These are phyloP conservation scores for Arxiozyma bovina DNA, from an alignment of 1,139 yeast species.

Conservation along the genomic window DNA sequence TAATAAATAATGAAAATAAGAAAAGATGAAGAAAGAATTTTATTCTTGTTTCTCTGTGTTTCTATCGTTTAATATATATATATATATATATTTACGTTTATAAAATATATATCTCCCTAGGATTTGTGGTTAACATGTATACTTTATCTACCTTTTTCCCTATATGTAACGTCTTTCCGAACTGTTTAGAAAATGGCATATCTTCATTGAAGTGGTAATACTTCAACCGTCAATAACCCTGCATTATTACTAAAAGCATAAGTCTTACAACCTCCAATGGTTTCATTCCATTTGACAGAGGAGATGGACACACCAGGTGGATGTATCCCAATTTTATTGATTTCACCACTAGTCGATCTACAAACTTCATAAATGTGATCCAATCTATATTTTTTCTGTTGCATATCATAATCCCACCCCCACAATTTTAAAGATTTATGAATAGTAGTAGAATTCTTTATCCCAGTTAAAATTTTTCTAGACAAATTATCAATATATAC, in stretches of 20 bases:
- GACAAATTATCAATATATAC: constrained; percentile 37
- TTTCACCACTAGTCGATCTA: constrained; percentile 24
- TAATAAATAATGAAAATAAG: neutral
- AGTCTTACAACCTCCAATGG: constrained; percentile 40
- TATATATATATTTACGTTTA: neutral
- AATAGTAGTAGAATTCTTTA: constrained; percentile 31
- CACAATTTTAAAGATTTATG: constrained; percentile 31
- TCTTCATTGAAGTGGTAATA: constrained; percentile 15
- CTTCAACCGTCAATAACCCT: constrained; percentile 62
- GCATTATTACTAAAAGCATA: constrained; percentile 58
- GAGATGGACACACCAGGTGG: constrained; percentile 50
- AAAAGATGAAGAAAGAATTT: neutral
- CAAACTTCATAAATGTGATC: constrained; percentile 29
- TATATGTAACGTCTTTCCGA: neutral
- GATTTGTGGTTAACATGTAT: too few relatives aligned
- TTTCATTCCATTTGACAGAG: constrained; percentile 56
- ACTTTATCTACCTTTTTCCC: too few relatives aligned
- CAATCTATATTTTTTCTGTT: constrained; percentile 33
- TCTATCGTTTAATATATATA: neutral
- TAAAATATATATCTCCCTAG: too few relatives aligned
- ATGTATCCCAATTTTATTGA: constrained; percentile 33
- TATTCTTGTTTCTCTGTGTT: neutral
- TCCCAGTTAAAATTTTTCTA: constrained; percentile 36
- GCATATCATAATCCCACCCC: constrained; percentile 35
- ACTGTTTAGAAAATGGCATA: neutral